Evolutionary conservation across 176 grass and related monocot genomes (phyloP).

Genomic region (Carex kokanica): DNA sequence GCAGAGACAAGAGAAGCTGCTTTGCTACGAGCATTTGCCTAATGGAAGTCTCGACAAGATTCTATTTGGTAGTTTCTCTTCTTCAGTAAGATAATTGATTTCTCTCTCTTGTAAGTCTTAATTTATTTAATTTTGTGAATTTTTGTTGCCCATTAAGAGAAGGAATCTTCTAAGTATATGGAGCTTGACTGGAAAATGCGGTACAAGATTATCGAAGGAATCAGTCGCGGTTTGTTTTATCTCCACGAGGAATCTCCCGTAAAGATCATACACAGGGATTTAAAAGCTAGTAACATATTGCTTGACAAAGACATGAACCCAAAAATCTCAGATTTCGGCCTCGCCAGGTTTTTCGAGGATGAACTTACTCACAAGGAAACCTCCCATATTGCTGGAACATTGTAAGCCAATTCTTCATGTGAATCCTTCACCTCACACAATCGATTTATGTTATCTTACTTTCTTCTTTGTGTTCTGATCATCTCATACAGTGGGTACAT

Average conservation of each 20-base stretch:
- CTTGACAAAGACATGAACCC: constrained; percentile 28
- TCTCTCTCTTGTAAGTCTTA: too few species aligned
- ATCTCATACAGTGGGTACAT: constrained; percentile 21
- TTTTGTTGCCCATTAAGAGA: neutral
- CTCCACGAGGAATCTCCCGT: constrained; percentile 26
- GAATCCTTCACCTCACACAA: neutral
- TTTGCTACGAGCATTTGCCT: neutral
- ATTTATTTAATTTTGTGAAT: neutral
- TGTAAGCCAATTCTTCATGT: constrained; percentile 16
- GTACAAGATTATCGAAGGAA: constrained; percentile 17
- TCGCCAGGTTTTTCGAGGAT: constrained; percentile 5
- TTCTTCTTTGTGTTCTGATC: neutral
- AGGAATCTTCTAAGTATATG: neutral
- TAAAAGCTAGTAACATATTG: constrained; percentile 26
- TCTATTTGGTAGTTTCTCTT: neutral
- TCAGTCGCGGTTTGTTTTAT: constrained; percentile 17
- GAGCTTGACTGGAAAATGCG: constrained; percentile 12
- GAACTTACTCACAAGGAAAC: constrained; percentile 18
- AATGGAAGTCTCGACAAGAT: constrained; percentile 9
- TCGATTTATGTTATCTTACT: neutral
- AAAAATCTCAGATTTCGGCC: constrained; percentile 30
- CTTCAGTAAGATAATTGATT: neutral
- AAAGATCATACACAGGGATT: constrained; percentile 28
- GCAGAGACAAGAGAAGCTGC: neutral
- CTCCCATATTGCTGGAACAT: constrained; percentile 19